phyloP scores from a whole-genome alignment of 2,329 filamentous ascomycete genomes.

The Aspergillus japonicus region DNA sequence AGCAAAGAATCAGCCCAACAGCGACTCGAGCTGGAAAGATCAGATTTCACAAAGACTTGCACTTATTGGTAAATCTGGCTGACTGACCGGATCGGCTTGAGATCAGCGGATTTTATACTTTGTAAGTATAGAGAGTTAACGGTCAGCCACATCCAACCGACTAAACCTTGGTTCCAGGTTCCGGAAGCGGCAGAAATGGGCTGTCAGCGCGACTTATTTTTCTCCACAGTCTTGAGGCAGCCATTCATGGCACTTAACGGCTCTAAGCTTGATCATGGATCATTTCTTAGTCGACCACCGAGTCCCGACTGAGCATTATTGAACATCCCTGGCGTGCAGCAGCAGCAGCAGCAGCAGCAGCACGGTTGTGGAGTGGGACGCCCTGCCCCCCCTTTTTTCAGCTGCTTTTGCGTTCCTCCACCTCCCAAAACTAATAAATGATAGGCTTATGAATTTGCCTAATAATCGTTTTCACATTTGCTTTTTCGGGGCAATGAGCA shows the following conservation, averaged over 20 bases:
- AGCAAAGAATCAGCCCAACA: too few relatives aligned
- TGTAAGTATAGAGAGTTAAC: background rate
- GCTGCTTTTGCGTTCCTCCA: background rate
- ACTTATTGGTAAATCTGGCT: too few relatives aligned
- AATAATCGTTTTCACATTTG: background rate
- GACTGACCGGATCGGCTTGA: background rate
- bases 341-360: background rate
- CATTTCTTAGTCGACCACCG: background rate
- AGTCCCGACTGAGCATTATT: background rate
- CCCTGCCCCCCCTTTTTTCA: conserved; percentile 5
- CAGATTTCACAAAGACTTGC: background rate
- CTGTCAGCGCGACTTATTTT: background rate
- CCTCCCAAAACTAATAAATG: too few relatives aligned
- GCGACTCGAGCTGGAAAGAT: background rate
- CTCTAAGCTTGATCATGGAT: background rate
- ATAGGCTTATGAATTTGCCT: background rate
- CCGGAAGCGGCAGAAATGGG: background rate
- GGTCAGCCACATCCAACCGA: background rate
- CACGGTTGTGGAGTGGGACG: background rate
- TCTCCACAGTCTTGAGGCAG: background rate
- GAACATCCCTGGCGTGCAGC: background rate
- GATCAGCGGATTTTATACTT: background rate
- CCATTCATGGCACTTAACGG: background rate
- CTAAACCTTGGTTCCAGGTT: background rate
- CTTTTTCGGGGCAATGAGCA: conserved; percentile 1